phyloP scores from a whole-genome alignment of 805 yeast genomes.

The Teunomyces pallodes region DNA sequence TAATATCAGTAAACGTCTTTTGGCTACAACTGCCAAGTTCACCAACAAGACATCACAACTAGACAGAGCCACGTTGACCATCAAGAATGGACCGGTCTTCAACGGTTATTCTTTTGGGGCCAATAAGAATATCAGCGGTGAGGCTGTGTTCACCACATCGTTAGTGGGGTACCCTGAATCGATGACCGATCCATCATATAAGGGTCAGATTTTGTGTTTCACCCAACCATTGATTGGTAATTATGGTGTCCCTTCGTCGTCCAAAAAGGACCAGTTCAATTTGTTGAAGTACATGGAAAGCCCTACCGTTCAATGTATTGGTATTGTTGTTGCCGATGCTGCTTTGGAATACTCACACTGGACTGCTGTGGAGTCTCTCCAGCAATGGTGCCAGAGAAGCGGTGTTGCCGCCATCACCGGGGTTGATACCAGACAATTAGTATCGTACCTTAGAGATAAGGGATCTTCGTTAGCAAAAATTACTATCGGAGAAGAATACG shows the following conservation, averaged over 20 bases:
- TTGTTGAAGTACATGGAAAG: slow-evolving; percentile 88
- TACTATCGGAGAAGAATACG: slow-evolving; percentile 86
- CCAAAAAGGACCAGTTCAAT: slow-evolving; percentile 77
- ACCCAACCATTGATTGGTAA: slow-evolving; percentile 98
- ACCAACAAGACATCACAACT: slow-evolving; percentile 40
- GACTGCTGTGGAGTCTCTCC: slow-evolving; percentile 96
- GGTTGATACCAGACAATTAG: slow-evolving; percentile 95
- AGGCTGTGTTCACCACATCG: slow-evolving; percentile 96
- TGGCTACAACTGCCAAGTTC: slow-evolving; percentile 37
- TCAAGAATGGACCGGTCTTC: slow-evolving; percentile 90
- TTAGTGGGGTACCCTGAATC: slow-evolving; percentile 98
- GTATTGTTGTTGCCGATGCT: slow-evolving; percentile 93
- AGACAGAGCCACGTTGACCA: slow-evolving; percentile 85
- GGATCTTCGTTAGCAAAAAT: slow-evolving; percentile 93
- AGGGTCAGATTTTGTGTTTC: slow-evolving; percentile 94
- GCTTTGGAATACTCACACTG: slow-evolving; percentile 97
- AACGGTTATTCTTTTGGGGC: slow-evolving; percentile 96
- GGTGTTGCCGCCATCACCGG: slow-evolving; percentile 95
- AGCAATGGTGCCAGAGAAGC: slow-evolving; percentile 94
- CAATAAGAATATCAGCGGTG: slow-evolving; percentile 87
- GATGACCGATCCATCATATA: slow-evolving; percentile 97
- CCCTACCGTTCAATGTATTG: slow-evolving; percentile 88
- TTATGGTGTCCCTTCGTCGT: slow-evolving; percentile 93
- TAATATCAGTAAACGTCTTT: slow-evolving; percentile 14
- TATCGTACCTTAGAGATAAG: slow-evolving; percentile 87